phyloP scores from a whole-genome alignment of 805 yeast species.

The Cyberlindnera petersonii region DNA sequence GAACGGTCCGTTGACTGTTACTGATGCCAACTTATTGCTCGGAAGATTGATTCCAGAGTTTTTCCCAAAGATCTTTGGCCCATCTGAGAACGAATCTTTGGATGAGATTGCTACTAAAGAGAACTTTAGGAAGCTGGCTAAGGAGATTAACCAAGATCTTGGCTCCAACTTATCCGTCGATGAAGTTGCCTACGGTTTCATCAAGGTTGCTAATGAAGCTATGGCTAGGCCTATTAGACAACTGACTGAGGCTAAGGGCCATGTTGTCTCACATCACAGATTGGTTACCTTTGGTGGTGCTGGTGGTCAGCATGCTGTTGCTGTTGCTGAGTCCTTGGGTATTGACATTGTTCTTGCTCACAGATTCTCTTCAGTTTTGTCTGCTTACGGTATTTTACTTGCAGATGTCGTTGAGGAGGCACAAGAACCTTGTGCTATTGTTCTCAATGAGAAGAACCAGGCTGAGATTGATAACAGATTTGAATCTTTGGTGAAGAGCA shows the following conservation, averaged over 20 bases:
- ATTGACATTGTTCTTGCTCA: slow-evolving; percentile 69
- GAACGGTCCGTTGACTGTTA: slow-evolving; percentile 45
- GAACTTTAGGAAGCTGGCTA: slow-evolving; percentile 53
- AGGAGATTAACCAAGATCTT: slow-evolving; percentile 47
- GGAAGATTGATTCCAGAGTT: slow-evolving; percentile 39
- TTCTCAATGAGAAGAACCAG: slow-evolving; percentile 33
- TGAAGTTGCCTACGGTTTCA: slow-evolving; percentile 75
- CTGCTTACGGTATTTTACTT: slow-evolving; percentile 84
- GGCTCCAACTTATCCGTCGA: slow-evolving; percentile 44
- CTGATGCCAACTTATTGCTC: slow-evolving; percentile 42
- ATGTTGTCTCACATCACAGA: slow-evolving; percentile 58
- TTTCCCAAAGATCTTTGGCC: slow-evolving; percentile 46
- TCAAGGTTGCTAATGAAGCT: slow-evolving; percentile 79
- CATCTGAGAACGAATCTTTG: slow-evolving; percentile 37
- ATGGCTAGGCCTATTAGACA: slow-evolving; percentile 91
- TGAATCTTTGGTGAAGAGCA: slow-evolving; percentile 38
- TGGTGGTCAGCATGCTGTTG: slow-evolving; percentile 86
- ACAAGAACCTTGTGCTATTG: slow-evolving; percentile 66
- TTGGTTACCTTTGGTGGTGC: slow-evolving; percentile 90
- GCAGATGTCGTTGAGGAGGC: slow-evolving; percentile 81
- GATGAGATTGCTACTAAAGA: slow-evolving; percentile 34
- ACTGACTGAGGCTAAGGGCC: slow-evolving; percentile 81
- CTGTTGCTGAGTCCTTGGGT: slow-evolving; percentile 69
- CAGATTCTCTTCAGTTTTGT: slow-evolving; percentile 75
- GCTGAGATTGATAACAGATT: slow-evolving; percentile 42